phyloP scores from a whole-genome alignment of 768 basidiomycete species.

The Asterophora parasitica region DNA sequence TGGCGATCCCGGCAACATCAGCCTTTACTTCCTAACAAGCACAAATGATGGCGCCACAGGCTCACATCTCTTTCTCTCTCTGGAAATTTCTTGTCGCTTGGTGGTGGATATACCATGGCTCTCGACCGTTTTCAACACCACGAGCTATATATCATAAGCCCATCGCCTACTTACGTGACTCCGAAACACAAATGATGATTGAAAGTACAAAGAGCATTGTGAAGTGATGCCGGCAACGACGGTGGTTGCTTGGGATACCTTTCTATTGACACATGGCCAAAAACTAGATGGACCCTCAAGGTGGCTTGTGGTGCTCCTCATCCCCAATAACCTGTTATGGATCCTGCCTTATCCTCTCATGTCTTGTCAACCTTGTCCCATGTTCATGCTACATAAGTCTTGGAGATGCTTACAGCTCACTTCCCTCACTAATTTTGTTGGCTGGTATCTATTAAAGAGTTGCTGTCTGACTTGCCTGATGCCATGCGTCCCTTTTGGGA shows the following conservation, averaged over 20 bases:
- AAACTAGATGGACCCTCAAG: not conserved
- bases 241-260: not conserved
- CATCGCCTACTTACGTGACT: constrained; percentile 9
- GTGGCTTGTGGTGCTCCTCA: constrained; percentile 1
- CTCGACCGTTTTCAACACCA: too few relatives aligned
- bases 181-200: constrained; percentile 8
- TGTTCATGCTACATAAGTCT: constrained; percentile 4
- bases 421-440: not conserved
- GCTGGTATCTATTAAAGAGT: too few relatives aligned
- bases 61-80: not conserved
- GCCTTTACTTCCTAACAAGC: constrained; percentile 2
- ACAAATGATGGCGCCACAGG: constrained; percentile 1
- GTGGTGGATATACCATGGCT: too few relatives aligned
- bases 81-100: too few relatives aligned
- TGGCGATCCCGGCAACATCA: too few relatives aligned
- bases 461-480: too few relatives aligned
- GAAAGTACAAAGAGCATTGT: constrained; percentile 11
- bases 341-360: constrained; percentile 10
- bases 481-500: not conserved
- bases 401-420: not conserved
- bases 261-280: not conserved
- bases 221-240: not conserved
- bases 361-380: not conserved
- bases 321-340: constrained; percentile 11
- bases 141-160: constrained; percentile 2